Base-by-base conservation (phyloP, 495 filamentous ascomycete genomes). In the Xylaria cubensis region DNA sequence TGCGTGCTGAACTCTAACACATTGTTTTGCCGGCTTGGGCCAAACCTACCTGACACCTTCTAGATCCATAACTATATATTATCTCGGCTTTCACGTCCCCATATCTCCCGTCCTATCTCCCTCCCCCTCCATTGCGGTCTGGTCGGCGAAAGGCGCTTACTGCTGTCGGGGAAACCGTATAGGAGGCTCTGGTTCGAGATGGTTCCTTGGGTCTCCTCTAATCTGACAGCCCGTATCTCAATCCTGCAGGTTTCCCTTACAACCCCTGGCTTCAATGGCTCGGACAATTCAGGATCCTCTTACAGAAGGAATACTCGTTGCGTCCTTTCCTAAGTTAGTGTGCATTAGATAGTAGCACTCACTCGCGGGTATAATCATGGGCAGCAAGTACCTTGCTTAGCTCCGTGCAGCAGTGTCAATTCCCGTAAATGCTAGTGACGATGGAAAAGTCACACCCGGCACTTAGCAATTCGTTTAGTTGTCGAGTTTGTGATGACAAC, bases 1-100 rank as follows among this genome's bases (percentile, higher is more conserved):
- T 64, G 59, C 53, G 17, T 51, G n/a, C n/a, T 63, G n/a, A 64
- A 64, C 69, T 64, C 24, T 64, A 64, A 64, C n/a, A 41, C 32
- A 10, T 2, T 42, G 19, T 29, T 48, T 44, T 46, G 21, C 32
- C 48, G 17, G 46, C 46, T n/a, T 53, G 17, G 19, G 29, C 46
- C 29, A 46, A 67, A 48, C 41, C 15, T 65, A 51, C 63, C 42
- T 9, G 21, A 50, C 26, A 15, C 8, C 19, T 59, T 36, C 17
- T 10, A 5, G 17, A 17, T 36, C 19, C 29, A 61, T 21, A 61
- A n/a, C 6, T 13, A 24, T 19, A 19, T 61, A 39, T 21, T n/a
- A 39, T 61, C n/a, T 61, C 32, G 32, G 34, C 58, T 21, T 36
- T 9, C 32, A 36, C 17, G 56, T 4, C 17, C 32, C 26, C 51